These are phyloP conservation scores for Ceriops zippeliana DNA, from an alignment of 345 rosid species.

Conservation along the genomic window DNA sequence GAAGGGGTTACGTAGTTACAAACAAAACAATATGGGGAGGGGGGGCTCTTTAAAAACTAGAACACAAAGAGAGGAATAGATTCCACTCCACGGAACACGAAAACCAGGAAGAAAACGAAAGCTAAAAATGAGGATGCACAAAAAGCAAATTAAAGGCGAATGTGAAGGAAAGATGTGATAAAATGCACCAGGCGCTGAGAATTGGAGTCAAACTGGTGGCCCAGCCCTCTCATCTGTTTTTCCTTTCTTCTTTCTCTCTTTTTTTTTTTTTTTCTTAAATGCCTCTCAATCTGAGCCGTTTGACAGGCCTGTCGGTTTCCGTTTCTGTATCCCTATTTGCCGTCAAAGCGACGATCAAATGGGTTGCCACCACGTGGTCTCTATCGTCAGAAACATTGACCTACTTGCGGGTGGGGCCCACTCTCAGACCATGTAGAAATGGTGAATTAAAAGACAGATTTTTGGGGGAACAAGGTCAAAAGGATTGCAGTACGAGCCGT, in stretches of 20 bases:
- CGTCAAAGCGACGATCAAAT: constrained; percentile 34
- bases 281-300: constrained; percentile 1
- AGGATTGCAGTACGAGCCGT: constrained; percentile 37
- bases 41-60: background rate
- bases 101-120: background rate
- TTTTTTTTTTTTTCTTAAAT: too few relatives aligned
- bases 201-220: constrained; percentile 41
- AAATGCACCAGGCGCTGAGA: background rate
- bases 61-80: background rate
- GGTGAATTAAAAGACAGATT: background rate
- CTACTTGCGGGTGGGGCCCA: constrained; percentile 25
- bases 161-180: constrained; percentile 8
- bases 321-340: background rate
- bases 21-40: too few relatives aligned
- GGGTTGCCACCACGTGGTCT: constrained; percentile 23
- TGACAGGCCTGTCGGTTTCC: constrained; percentile 31
- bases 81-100: constrained; percentile 3
- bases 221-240: constrained; percentile 8
- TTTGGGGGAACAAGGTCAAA: constrained; percentile 37
- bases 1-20: background rate
- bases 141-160: constrained; percentile 14
- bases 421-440: constrained; percentile 29
- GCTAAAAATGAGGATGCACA: background rate
- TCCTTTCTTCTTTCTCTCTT: too few relatives aligned
- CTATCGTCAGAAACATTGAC: constrained; percentile 33